A percentile compares a stretch with the other conserved stretches of the same genome.
Evolutionary conservation across 2,329 filamentous ascomycete species (phyloP).

Genomic region (Penicillium sp.): DNA sequence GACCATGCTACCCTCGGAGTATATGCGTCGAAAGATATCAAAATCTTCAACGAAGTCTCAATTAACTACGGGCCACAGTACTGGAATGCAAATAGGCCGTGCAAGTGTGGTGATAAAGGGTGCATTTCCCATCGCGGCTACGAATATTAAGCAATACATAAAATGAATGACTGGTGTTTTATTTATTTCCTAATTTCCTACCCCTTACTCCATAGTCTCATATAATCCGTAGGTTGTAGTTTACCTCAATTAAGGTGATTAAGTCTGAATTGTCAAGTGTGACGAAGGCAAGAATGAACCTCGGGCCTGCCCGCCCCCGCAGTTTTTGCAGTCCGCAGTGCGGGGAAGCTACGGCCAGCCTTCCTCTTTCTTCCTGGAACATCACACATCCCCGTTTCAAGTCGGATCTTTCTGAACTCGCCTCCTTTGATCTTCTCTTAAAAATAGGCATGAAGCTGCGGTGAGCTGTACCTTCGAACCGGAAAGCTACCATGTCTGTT

Average conservation of each 20-base stretch:
- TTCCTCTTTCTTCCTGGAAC: not conserved
- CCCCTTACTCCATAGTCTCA: too few relatives aligned
- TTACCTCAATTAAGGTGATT: too few relatives aligned
- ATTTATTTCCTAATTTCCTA: too few relatives aligned
- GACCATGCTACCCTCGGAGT: conserved; percentile 24
- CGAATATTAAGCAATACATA: not conserved
- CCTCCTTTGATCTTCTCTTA: too few relatives aligned
- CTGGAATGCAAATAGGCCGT: conserved; percentile 21
- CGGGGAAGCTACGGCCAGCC: too few relatives aligned
- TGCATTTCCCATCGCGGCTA: not conserved
- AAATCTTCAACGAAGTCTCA: conserved; percentile 39
- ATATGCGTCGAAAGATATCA: conserved; percentile 29
- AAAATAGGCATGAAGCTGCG: conserved; percentile 14
- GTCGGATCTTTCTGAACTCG: too few relatives aligned
- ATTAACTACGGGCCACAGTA: conserved; percentile 37
- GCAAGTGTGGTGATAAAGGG: not conserved
- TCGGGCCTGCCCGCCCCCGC: conserved; percentile 14
- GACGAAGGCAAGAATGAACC: conserved; percentile 7
- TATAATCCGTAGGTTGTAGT: too few relatives aligned
- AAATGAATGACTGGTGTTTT: too few relatives aligned
- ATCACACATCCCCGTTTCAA: too few relatives aligned
- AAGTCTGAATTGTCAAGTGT: not conserved
- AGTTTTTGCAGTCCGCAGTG: conserved; percentile 1
- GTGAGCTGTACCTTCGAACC: not conserved
- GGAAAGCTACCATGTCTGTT: conserved; percentile 18